These are phyloP conservation scores for Grigorovia jiainica DNA, from an alignment of 805 yeast species.

Conservation along the genomic window DNA sequence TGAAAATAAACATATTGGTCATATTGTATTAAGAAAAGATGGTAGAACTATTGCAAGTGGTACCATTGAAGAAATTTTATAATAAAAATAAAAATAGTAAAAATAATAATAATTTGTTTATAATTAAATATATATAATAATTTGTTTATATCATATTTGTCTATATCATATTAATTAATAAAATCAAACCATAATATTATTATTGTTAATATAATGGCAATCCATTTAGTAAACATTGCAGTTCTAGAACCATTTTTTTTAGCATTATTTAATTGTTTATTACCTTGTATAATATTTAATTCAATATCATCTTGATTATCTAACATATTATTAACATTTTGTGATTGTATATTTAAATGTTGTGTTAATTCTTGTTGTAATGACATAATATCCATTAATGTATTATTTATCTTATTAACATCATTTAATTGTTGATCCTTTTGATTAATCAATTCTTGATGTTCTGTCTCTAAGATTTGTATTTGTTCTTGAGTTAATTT, in stretches of 20 bases:
- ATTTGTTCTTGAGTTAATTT: conserved; percentile 43
- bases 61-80: conserved; percentile 58
- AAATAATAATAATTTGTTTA: too few relatives aligned
- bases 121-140: not conserved
- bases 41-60: conserved; percentile 98
- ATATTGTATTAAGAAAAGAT: conserved; percentile 95
- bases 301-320: conserved; percentile 62
- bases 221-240: conserved; percentile 45
- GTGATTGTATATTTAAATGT: conserved; percentile 65
- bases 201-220: conserved; percentile 48
- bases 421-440: conserved; percentile 54
- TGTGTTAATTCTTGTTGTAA: conserved; percentile 65
- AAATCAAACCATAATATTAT: conserved; percentile 48
- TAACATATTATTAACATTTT: conserved; percentile 51
- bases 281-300: conserved; percentile 60
- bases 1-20: conserved; percentile 87
- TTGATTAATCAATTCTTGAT: conserved; percentile 41
- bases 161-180: conserved; percentile 35
- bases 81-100: conserved; percentile 4
- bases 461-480: conserved; percentile 50
- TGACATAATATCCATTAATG: conserved; percentile 64
- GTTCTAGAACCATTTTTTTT: conserved; percentile 54
- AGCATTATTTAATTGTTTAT: conserved; percentile 59
- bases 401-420: conserved; percentile 49
- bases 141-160: not conserved